Conservation (phyloP, 2,329 filamentous ascomycete species). For the Diaporthe amygdali region DNA sequence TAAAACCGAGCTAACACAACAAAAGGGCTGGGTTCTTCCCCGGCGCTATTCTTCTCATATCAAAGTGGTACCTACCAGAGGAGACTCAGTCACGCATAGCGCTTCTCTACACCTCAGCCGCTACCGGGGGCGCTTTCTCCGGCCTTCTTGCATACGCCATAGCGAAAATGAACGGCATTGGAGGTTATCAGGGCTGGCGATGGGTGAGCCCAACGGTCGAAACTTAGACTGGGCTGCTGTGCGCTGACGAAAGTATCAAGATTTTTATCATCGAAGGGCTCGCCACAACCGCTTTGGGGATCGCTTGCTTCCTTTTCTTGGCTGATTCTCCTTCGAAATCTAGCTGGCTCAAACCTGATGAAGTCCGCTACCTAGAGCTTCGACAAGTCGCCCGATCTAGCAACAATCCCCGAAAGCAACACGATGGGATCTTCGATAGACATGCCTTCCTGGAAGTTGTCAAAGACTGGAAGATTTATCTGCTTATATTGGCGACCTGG, state of each 20-base stretch:
- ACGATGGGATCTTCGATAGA: conserved; percentile 38
- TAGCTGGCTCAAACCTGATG: conserved; percentile 43
- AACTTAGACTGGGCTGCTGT: rapidly evolving
- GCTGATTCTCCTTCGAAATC: conserved; percentile 46
- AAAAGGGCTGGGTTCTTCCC: conserved; percentile 49
- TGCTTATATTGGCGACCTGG: conserved; percentile 48
- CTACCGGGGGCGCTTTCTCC: conserved; percentile 47
- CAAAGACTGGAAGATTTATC: conserved; percentile 52
- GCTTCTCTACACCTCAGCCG: conserved; percentile 47
- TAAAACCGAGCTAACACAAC: no score
- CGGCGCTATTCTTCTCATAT: conserved; percentile 47
- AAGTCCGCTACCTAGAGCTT: conserved; percentile 46
- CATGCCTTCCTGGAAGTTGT: conserved; percentile 42
- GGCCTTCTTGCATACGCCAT: conserved; percentile 54
- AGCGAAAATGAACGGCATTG: conserved; percentile 46
- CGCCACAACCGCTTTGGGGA: conserved; percentile 41
- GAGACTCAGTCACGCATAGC: conserved; percentile 54
- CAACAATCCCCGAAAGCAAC: conserved; percentile 30
- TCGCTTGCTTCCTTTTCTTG: conserved; percentile 51
- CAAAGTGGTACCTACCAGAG: conserved; percentile 54
- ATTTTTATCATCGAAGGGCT: conserved; percentile 61
- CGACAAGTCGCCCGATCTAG: conserved; percentile 39
- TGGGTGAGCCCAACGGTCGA: conserved; percentile 43
- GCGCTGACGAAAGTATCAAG: not conserved
- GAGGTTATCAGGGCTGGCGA: conserved; percentile 51